Evolutionary conservation across 1,284 basidiomycete species (phyloP).

Genomic region (Cutaneotrichosporon cutaneum): DNA sequence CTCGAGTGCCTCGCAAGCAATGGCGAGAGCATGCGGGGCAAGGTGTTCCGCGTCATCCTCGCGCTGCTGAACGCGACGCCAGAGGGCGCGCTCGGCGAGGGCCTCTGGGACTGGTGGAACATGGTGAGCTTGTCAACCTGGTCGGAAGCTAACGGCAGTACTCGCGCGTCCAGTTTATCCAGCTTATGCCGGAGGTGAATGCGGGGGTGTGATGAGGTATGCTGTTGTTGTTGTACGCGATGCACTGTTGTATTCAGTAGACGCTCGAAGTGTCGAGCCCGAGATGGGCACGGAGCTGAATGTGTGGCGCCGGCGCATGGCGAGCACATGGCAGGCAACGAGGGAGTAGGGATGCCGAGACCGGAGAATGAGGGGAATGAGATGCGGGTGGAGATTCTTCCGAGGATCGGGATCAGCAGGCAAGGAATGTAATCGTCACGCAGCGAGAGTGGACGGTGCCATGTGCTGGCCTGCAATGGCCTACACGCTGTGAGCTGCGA

Average conservation of each 20-base stretch:
- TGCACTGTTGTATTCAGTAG: neutral
- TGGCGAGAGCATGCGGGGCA: constrained; percentile 37
- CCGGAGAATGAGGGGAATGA: too few relatives aligned
- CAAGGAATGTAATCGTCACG: too few relatives aligned
- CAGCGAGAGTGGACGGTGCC: too few relatives aligned
- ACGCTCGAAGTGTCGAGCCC: too few relatives aligned
- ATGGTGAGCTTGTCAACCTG: constrained; percentile 26
- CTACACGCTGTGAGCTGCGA: too few relatives aligned
- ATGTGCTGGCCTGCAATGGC: too few relatives aligned
- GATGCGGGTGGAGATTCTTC: too few relatives aligned
- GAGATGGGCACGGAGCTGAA: too few relatives aligned
- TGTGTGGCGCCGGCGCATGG: too few relatives aligned
- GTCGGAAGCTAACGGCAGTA: constrained; percentile 24
- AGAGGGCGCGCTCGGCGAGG: constrained; percentile 24
- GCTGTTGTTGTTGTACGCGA: neutral
- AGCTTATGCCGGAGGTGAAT: constrained; percentile 25
- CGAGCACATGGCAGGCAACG: too few relatives aligned
- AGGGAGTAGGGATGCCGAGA: too few relatives aligned
- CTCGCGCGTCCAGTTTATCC: constrained; percentile 36
- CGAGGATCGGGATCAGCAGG: too few relatives aligned
- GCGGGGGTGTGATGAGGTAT: neutral
- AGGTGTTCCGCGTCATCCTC: constrained; percentile 34
- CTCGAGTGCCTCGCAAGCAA: constrained; percentile 36
- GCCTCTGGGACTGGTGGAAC: constrained; percentile 40
- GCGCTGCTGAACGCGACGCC: constrained; percentile 25